Evolutionary conservation across 2,329 filamentous ascomycete genomes (phyloP), one percentile per base, ranked within the genome.

Genomic region (Ilyonectria destructans): DNA sequence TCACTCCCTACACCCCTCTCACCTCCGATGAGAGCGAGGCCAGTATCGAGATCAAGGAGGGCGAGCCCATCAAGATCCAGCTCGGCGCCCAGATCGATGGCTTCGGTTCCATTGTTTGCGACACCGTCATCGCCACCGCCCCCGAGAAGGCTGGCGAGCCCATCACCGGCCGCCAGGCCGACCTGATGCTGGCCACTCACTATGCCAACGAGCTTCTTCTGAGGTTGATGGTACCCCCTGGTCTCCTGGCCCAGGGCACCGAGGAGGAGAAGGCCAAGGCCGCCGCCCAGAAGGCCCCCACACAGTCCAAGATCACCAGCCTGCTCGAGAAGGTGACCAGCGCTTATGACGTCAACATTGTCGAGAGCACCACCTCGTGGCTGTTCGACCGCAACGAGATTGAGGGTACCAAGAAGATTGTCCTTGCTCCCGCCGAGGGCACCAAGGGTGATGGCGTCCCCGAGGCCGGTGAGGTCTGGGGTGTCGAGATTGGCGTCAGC

Each of bases 341-440:
- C 86, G 88, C 90, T 76, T 99, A 97, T 83, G 95, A 94, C 69
- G 95, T 93, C 88, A 97, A 92, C 82, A 85, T 98, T 29, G 94
- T 99, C 64, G 96, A 99, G 89, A 97, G 95, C 88, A 99, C 96
- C 71, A 99, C 96, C 49, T 97, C 94, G 79, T 99, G 96, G 95
- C 85, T 94, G 69, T 98, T 99, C 81, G 95, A 94, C 80, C 93
- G 93, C 82, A 97, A 98, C 84, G 96, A 99, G 84, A 98, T 99
- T 72, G 96, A 99, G 86, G 93, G 93, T 77, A 81, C 92, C 87
- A 98, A 98, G 91, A 98, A 98, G 90, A 97, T 99, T 79, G 96
- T 99, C 74, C 87, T 99, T 65, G 89, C 94, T 26, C 93, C 95
- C 37, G 89, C 91, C 58, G 95, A 98, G 78, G 94, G 94, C 73